Percentiles rank a stretch among this genome's conserved stretches.
These are phyloP conservation scores for Picochlorum sp. DNA, from an alignment of 139 green algal species.

Conservation along the genomic window DNA sequence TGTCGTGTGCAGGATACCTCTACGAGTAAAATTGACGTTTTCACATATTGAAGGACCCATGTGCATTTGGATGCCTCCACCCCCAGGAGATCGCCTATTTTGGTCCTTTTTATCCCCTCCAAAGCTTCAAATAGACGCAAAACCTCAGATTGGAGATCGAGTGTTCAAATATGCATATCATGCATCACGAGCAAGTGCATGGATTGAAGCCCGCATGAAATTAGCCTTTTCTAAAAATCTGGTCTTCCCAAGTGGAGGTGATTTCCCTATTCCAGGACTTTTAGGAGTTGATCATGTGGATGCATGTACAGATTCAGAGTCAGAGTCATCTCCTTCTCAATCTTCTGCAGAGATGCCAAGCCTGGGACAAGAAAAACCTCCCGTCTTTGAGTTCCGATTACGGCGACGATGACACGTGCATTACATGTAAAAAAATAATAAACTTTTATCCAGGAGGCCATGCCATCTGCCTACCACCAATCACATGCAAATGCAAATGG, in stretches of 20 bases:
- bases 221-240: slow-evolving; percentile 39
- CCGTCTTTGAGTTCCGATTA: too few species aligned
- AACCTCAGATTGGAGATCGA: slow-evolving; percentile 31
- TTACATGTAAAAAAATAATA: neutral
- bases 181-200: slow-evolving; percentile 28
- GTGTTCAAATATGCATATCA: slow-evolving; percentile 41
- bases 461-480: slow-evolving; percentile 68
- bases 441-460: slow-evolving; percentile 63
- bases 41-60: slow-evolving; percentile 30
- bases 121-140: slow-evolving; percentile 20
- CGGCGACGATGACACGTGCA: too few species aligned
- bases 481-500: slow-evolving; percentile 81
- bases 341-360: too few species aligned
- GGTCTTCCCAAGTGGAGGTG: slow-evolving; percentile 34
- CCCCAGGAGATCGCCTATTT: slow-evolving; percentile 42
- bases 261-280: slow-evolving; percentile 32
- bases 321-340: too few species aligned
- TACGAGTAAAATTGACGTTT: slow-evolving; percentile 37
- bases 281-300: slow-evolving; percentile 9
- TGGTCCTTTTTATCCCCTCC: slow-evolving; percentile 38
- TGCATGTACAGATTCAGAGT: neutral
- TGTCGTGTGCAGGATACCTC: slow-evolving; percentile 26
- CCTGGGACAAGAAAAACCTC: too few species aligned
- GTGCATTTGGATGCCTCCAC: slow-evolving; percentile 40
- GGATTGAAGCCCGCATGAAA: slow-evolving; percentile 35